A percentile compares a stretch with the other conserved stretches of the same genome.
Evolutionary conservation across 2,329 filamentous ascomycete species (phyloP).

Genomic region (Gyromitra esculenta): DNA sequence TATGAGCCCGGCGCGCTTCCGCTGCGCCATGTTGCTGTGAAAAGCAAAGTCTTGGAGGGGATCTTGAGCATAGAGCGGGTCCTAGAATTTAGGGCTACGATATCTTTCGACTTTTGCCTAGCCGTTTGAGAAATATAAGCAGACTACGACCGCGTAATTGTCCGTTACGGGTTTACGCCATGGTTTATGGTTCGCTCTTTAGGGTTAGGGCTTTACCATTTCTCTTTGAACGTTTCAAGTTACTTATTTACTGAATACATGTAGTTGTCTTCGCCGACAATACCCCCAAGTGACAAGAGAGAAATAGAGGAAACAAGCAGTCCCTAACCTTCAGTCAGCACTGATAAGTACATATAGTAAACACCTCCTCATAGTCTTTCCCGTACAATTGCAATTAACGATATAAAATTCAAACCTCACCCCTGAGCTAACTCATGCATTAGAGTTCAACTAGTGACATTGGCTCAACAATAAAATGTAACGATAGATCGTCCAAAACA

Average conservation of each 20-base stretch:
- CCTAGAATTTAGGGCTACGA: neutral
- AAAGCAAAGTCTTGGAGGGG: neutral
- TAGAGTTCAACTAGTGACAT: too few relatives aligned
- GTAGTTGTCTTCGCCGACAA: neutral
- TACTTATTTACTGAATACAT: neutral
- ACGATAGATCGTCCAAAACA: too few relatives aligned
- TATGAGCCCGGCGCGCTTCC: constrained; percentile 62
- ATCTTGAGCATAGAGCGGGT: neutral
- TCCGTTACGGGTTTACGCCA: neutral
- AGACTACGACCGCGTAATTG: neutral
- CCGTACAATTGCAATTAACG: too few relatives aligned
- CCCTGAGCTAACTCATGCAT: too few relatives aligned
- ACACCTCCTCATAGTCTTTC: too few relatives aligned
- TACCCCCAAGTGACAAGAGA: neutral
- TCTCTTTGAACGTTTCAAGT: neutral
- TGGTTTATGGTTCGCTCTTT: constrained; percentile 8
- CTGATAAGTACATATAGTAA: too few relatives aligned
- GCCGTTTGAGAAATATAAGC: neutral
- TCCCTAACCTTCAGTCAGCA: too few relatives aligned
- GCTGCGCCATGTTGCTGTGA: constrained; percentile 60
- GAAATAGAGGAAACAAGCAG: too few relatives aligned
- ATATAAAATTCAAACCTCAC: too few relatives aligned
- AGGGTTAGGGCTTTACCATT: constrained; percentile 13
- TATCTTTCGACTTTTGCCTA: neutral
- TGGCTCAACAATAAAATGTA: too few relatives aligned